Conservation (phyloP, 495 filamentous ascomycete species). For the Penicillium roqueforti region DNA sequence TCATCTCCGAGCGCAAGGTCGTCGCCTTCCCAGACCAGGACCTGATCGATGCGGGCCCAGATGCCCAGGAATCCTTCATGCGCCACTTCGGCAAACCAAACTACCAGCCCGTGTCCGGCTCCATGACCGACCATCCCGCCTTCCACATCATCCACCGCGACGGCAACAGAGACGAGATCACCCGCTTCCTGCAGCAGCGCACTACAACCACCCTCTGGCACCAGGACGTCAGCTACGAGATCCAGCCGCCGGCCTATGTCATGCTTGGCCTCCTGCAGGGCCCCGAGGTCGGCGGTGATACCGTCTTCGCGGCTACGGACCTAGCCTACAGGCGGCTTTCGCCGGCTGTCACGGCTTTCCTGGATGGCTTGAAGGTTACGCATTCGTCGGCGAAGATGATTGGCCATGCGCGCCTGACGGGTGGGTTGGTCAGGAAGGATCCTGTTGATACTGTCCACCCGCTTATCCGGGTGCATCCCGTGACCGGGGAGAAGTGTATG, state of each 20-base stretch:
- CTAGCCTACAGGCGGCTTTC: slow-evolving; percentile 72
- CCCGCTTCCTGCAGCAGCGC: slow-evolving; percentile 51
- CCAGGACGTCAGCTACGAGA: slow-evolving; percentile 58
- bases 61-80: slow-evolving; percentile 57
- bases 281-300: slow-evolving; percentile 67
- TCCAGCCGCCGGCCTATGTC: slow-evolving; percentile 54
- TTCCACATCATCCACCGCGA: slow-evolving; percentile 62
- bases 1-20: slow-evolving; percentile 72
- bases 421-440: slow-evolving; percentile 65
- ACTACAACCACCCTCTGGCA: slow-evolving; percentile 56
- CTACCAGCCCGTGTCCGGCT: slow-evolving; percentile 55
- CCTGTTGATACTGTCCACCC: slow-evolving; percentile 67
- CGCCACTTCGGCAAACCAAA: slow-evolving; percentile 57
- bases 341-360: slow-evolving; percentile 61
- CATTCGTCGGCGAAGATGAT: slow-evolving; percentile 77
- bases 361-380: slow-evolving; percentile 66
- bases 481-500: slow-evolving; percentile 73
- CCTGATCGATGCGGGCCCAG: slow-evolving; percentile 62
- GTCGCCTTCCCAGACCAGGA: slow-evolving; percentile 72
- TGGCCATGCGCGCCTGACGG: slow-evolving; percentile 55
- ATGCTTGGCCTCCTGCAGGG: slow-evolving; percentile 55
- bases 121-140: slow-evolving; percentile 48
- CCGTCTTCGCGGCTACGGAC: slow-evolving; percentile 71
- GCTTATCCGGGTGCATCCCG: slow-evolving; percentile 68
- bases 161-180: slow-evolving; percentile 52